Conservation (phyloP, 768 basidiomycete genomes). For the Pulveroboletus sp. region DNA sequence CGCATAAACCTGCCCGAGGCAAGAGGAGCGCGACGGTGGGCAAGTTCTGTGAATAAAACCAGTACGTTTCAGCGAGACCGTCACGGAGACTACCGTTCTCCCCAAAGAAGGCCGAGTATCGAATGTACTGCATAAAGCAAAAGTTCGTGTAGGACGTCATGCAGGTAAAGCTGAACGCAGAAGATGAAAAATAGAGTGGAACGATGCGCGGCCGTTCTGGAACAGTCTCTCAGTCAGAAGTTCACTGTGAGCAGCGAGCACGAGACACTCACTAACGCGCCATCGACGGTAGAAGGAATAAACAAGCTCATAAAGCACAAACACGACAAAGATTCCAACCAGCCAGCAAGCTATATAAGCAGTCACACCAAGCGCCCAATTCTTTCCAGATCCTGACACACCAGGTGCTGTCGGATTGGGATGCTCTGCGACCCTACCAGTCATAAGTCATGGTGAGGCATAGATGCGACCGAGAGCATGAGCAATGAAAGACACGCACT, state of each 20-base stretch:
- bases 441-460: slow-evolving; percentile 10
- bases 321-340: slow-evolving; percentile 66
- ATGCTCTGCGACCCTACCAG: slow-evolving; percentile 61
- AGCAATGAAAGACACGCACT: slow-evolving; percentile 49
- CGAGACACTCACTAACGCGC: slow-evolving; percentile 64
- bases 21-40: slow-evolving; percentile 79
- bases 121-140: slow-evolving; percentile 78
- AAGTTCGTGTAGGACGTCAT: slow-evolving; percentile 81
- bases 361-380: slow-evolving; percentile 78
- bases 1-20: slow-evolving; percentile 71
- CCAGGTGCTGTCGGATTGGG: slow-evolving; percentile 67
- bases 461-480: neutral
- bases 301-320: slow-evolving; percentile 70
- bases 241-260: slow-evolving; percentile 12
- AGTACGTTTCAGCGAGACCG: slow-evolving; percentile 77
- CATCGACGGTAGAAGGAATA: slow-evolving; percentile 73
- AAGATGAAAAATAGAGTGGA: slow-evolving; percentile 77
- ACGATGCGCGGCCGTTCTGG: slow-evolving; percentile 79
- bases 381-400: slow-evolving; percentile 65
- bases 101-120: slow-evolving; percentile 59
- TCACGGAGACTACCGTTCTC: slow-evolving; percentile 48
- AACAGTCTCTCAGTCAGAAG: slow-evolving; percentile 2
- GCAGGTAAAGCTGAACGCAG: slow-evolving; percentile 69
- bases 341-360: slow-evolving; percentile 83
- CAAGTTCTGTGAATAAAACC: slow-evolving; percentile 79